A percentile compares a stretch with the other conserved stretches of the same genome.
These are phyloP conservation scores for Protostelium mycophagum DNA, from an alignment of 78 protist species.

Conservation along the genomic window DNA sequence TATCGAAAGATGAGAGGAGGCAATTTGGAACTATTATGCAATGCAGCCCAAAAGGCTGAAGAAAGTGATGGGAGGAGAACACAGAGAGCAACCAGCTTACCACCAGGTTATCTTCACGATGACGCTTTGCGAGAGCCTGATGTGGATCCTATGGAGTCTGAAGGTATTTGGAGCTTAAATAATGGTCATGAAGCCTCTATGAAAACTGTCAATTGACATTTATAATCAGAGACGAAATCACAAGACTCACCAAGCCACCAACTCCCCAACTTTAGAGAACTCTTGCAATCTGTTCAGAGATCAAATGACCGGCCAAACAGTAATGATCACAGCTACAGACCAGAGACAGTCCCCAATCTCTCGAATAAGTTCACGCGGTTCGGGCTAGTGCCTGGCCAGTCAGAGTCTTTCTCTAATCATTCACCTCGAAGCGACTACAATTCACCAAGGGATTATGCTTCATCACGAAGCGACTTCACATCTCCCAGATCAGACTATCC, in stretches of 20 bases:
- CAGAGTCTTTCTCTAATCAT: background rate
- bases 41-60: background rate
- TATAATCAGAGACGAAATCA: background rate
- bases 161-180: background rate
- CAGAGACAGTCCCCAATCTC: background rate
- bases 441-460: background rate
- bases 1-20: background rate
- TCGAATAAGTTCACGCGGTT: background rate
- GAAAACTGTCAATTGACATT: background rate
- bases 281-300: background rate
- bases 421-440: background rate
- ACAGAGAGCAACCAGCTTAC: background rate
- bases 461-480: background rate
- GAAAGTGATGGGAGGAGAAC: background rate
- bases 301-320: background rate
- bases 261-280: background rate
- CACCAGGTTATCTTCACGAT: background rate
- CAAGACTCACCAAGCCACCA: background rate
- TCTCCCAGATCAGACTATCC: background rate
- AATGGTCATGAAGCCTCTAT: background rate
- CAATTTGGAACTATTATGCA: background rate
- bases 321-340: background rate
- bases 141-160: too few relatives aligned
- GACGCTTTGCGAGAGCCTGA: too few relatives aligned
- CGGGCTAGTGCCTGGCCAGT: background rate